Conservation (phyloP, 129 eudicot species). For the Heracleum sosnowskyi region DNA sequence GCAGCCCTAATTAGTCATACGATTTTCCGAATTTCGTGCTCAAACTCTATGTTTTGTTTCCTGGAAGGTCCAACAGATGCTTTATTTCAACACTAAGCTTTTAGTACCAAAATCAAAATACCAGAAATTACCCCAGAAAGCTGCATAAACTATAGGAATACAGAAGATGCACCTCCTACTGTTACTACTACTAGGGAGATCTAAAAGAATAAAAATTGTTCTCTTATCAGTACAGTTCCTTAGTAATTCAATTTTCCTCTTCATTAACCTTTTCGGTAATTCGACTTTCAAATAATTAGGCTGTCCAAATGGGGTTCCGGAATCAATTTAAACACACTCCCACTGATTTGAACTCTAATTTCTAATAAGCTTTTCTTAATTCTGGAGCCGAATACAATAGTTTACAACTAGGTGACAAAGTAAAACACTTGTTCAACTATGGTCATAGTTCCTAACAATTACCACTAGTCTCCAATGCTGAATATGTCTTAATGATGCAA, state of each 20-base stretch:
- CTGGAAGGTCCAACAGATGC: not conserved
- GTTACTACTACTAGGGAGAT: not conserved
- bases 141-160: not conserved
- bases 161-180: not conserved
- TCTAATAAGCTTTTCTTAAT: not conserved
- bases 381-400: not conserved
- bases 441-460: not conserved
- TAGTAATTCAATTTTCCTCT: not conserved
- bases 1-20: not conserved
- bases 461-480: not conserved
- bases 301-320: not conserved
- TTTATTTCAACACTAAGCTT: not conserved
- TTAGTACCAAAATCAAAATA: not conserved
- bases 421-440: not conserved
- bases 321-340: not conserved
- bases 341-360: not conserved
- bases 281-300: not conserved
- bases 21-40: not conserved
- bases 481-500: constrained; percentile 1
- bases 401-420: not conserved
- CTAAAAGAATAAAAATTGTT: not conserved
- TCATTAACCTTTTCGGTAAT: not conserved
- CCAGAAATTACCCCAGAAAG: not conserved
- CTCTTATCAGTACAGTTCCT: not conserved
- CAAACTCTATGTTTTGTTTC: not conserved